Conservation (phyloP, 2,329 filamentous ascomycete species). For the Fusarium dlaminii region DNA sequence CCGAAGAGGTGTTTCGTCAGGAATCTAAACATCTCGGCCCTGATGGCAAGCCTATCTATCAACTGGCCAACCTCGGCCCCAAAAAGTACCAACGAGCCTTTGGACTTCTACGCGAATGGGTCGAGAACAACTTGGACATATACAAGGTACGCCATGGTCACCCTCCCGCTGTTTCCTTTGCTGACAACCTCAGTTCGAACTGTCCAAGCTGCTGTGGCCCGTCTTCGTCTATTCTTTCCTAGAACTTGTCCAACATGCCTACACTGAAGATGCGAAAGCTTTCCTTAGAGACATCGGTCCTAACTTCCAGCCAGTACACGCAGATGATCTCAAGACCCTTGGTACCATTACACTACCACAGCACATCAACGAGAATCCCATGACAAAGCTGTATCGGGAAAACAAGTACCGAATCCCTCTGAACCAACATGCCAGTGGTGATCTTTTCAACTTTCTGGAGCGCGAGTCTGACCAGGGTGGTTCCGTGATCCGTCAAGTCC, state of each 20-base stretch:
- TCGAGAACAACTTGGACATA: constrained; percentile 90
- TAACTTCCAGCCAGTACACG: constrained; percentile 80
- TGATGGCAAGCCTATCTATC: constrained; percentile 79
- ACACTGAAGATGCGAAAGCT: constrained; percentile 74
- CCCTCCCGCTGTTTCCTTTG: constrained; percentile 1
- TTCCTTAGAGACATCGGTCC: constrained; percentile 76
- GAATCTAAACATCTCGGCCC: constrained; percentile 87
- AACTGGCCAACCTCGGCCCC: constrained; percentile 75
- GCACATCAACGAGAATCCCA: constrained; percentile 79
- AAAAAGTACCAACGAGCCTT: constrained; percentile 82
- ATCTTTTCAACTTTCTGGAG: constrained; percentile 88
- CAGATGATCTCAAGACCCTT: constrained; percentile 82
- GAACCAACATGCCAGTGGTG: constrained; percentile 84
- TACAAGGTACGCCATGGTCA: constrained; percentile 74
- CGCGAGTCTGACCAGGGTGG: constrained; percentile 85
- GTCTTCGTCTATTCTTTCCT: constrained; percentile 94
- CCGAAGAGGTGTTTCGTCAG: constrained; percentile 90
- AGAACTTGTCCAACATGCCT: constrained; percentile 77
- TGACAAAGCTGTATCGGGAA: constrained; percentile 82
- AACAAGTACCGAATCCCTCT: constrained; percentile 92
- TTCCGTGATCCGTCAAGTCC: constrained; percentile 77
- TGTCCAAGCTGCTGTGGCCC: constrained; percentile 89
- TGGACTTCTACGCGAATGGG: constrained; percentile 79
- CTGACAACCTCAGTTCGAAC: constrained; percentile 73
- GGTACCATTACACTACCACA: constrained; percentile 77